Evolutionary conservation across 345 rosid species (phyloP).

Genomic region (Xanthoceras sorbifolium): DNA sequence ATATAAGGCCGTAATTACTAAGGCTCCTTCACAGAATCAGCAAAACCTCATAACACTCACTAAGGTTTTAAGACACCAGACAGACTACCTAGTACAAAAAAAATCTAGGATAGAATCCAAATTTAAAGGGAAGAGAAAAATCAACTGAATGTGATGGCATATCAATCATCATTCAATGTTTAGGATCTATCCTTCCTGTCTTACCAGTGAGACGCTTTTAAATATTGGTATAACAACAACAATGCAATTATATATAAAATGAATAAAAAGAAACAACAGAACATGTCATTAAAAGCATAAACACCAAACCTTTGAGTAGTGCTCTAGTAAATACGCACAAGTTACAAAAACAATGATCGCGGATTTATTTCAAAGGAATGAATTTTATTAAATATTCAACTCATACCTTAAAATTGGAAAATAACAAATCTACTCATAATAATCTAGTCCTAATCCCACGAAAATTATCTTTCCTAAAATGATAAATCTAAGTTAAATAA

Average conservation of each 20-base stretch:
- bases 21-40: neutral
- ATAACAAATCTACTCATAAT: neutral
- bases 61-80: neutral
- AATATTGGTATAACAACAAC: neutral
- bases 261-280: neutral
- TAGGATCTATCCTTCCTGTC: neutral
- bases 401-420: too few relatives aligned
- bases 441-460: neutral
- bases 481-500: neutral
- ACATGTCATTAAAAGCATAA: neutral
- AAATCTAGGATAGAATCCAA: neutral
- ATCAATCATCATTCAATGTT: neutral
- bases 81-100: too few relatives aligned
- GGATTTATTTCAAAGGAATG: neutral
- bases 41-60: neutral
- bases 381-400: too few relatives aligned
- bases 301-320: neutral
- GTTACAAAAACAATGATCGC: neutral
- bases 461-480: neutral
- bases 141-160: neutral
- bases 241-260: neutral
- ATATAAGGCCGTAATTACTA: neutral
- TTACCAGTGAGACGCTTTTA: neutral
- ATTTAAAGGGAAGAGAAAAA: neutral
- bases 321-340: neutral